Conservation (phyloP, 2,329 filamentous ascomycete species). For the Pleurostoma richardsiae region DNA sequence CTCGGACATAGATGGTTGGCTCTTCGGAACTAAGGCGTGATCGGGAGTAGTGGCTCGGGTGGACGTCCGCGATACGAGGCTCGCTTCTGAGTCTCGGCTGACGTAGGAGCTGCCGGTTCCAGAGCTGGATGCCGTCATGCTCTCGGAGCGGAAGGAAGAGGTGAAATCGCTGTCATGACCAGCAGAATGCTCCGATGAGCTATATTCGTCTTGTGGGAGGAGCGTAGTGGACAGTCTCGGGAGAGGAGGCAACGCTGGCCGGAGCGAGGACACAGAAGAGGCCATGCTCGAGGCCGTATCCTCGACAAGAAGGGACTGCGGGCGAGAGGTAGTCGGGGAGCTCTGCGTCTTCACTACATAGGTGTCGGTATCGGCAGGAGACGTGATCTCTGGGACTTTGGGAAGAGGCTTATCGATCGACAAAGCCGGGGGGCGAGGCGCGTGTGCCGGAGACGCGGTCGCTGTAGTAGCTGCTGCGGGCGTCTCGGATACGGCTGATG, state of each 20-base stretch:
- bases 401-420: slow-evolving; percentile 65
- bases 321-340: slow-evolving; percentile 33
- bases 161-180: slow-evolving; percentile 45
- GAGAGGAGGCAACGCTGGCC: slow-evolving; percentile 47
- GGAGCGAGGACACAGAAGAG: slow-evolving; percentile 43
- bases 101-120: slow-evolving; percentile 75
- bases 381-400: slow-evolving; percentile 53
- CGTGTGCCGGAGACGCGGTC: slow-evolving; percentile 26
- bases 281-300: slow-evolving; percentile 35
- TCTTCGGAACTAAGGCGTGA: slow-evolving; percentile 44
- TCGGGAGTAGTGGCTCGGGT: slow-evolving; percentile 88
- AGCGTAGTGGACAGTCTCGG: slow-evolving; percentile 52
- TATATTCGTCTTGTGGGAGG: slow-evolving; percentile 41
- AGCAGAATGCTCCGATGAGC: slow-evolving; percentile 36
- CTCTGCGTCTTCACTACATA: slow-evolving; percentile 8
- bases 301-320: slow-evolving; percentile 33
- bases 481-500: slow-evolving; percentile 15
- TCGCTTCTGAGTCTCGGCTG: slow-evolving; percentile 77
- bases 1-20: slow-evolving; percentile 61
- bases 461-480: slow-evolving; percentile 9
- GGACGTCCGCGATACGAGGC: slow-evolving; percentile 73
- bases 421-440: slow-evolving; percentile 31
- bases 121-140: slow-evolving; percentile 68
- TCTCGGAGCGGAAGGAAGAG: slow-evolving; percentile 56
- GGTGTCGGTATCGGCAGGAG: slow-evolving; percentile 22